These are phyloP conservation scores for Saraca asoca DNA, from an alignment of 331 rosid species.

Conservation along the genomic window DNA sequence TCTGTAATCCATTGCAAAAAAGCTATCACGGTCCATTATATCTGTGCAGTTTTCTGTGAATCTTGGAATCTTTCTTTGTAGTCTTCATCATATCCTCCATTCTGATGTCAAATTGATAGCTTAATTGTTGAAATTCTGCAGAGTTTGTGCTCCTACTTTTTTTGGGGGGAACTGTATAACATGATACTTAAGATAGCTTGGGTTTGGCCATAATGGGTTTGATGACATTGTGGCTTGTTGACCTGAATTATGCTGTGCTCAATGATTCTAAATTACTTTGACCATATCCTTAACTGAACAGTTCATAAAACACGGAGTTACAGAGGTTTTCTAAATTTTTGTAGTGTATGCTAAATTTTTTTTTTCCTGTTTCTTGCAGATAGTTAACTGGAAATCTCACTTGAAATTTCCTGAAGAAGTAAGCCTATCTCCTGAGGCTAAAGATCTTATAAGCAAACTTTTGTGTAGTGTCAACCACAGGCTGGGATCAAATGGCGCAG, in stretches of 20 bases:
- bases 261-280: no score
- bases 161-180: no score
- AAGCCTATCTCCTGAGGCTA: constrained; percentile 75
- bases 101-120: constrained; percentile 9
- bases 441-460: constrained; percentile 82
- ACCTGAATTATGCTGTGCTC: no score
- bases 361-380: constrained; percentile 52
- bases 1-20: constrained; percentile 26
- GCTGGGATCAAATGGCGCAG: constrained; percentile 81
- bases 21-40: background rate
- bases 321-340: constrained; percentile 2
- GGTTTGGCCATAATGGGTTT: no score
- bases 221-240: no score
- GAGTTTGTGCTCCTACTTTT: constrained; percentile 2
- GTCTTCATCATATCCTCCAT: background rate
- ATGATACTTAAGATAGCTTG: no score
- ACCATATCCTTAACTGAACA: no score
- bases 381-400: constrained; percentile 94
- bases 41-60: constrained; percentile 4
- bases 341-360: constrained; percentile 15
- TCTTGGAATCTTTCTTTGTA: background rate
- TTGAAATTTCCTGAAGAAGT: constrained; percentile 96
- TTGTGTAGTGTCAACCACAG: constrained; percentile 86
- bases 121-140: constrained; percentile 18
- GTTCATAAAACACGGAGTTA: no score